These are phyloP conservation scores for Alectoria sarmentosa DNA, from an alignment of 495 filamentous ascomycete species.

Conservation along the genomic window DNA sequence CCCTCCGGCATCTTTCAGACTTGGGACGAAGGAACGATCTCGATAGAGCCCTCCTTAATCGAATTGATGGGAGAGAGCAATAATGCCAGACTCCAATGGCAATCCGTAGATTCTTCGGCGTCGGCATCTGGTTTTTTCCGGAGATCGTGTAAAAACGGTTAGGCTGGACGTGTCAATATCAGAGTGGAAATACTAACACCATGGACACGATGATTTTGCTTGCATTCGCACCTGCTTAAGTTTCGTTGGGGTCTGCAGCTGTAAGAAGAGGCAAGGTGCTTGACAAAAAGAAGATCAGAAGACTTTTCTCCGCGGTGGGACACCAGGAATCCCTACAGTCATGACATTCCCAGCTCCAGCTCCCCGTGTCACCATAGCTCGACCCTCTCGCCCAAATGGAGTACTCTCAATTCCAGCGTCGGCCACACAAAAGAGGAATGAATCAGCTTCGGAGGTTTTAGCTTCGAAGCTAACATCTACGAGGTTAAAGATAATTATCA, in stretches of 20 bases:
- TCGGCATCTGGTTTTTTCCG: neutral
- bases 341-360: slow-evolving; percentile 18
- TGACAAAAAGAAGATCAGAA: neutral
- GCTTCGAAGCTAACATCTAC: slow-evolving; percentile 51
- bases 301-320: neutral
- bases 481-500: slow-evolving; percentile 77
- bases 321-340: neutral
- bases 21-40: neutral
- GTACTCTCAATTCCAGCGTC: slow-evolving; percentile 54
- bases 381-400: slow-evolving; percentile 33
- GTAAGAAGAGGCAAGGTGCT: neutral
- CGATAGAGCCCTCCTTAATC: neutral
- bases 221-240: neutral
- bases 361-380: slow-evolving; percentile 21
- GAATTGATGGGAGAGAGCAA: neutral
- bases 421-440: slow-evolving; percentile 51
- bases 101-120: neutral
- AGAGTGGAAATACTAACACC: too few relatives aligned
- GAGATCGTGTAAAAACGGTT: neutral
- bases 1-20: slow-evolving; percentile 38
- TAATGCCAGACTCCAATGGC: neutral
- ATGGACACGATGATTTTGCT: neutral
- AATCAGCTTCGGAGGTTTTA: slow-evolving; percentile 34
- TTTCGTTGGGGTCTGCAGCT: neutral
- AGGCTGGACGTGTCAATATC: neutral